Percentiles rank a stretch among this genome's conserved stretches.
phyloP scores from a whole-genome alignment of 108 stramenopile species.

The Skeletonema tropicum region DNA sequence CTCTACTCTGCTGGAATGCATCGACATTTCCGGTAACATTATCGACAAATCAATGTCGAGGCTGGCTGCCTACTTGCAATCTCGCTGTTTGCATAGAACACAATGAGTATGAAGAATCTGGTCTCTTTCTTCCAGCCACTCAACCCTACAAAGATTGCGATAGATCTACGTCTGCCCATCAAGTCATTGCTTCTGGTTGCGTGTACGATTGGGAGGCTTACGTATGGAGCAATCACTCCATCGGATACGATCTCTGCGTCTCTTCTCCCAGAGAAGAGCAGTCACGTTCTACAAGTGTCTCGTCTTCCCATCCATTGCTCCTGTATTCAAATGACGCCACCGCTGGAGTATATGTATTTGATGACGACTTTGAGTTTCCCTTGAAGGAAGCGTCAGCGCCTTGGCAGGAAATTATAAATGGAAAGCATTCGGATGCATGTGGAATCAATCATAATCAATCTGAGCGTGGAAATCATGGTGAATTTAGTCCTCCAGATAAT shows the following conservation, averaged over 20 bases:
- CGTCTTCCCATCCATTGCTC: constrained; percentile 28
- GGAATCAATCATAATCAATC: constrained; percentile 29
- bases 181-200: constrained; percentile 43
- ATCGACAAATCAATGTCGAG: constrained; percentile 38
- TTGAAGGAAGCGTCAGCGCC: constrained; percentile 27
- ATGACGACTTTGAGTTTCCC: constrained; percentile 49
- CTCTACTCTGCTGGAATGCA: constrained; percentile 31
- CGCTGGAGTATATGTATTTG: constrained; percentile 43
- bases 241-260: constrained; percentile 47
- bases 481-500: constrained; percentile 12
- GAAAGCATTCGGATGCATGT: constrained; percentile 36
- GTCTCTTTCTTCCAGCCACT: constrained; percentile 23
- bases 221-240: constrained; percentile 23
- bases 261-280: constrained; percentile 35
- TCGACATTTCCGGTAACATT: constrained; percentile 34
- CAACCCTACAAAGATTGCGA: constrained; percentile 37
- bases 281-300: constrained; percentile 2
- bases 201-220: constrained; percentile 46
- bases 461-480: constrained; percentile 33
- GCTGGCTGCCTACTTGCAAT: constrained; percentile 44
- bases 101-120: constrained; percentile 8
- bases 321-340: constrained; percentile 8
- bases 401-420: constrained; percentile 46
- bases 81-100: constrained; percentile 41
- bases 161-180: constrained; percentile 24